Evolutionary conservation across 495 filamentous ascomycete genomes (phyloP).

Genomic region (Antarctomyces pellizariae): DNA sequence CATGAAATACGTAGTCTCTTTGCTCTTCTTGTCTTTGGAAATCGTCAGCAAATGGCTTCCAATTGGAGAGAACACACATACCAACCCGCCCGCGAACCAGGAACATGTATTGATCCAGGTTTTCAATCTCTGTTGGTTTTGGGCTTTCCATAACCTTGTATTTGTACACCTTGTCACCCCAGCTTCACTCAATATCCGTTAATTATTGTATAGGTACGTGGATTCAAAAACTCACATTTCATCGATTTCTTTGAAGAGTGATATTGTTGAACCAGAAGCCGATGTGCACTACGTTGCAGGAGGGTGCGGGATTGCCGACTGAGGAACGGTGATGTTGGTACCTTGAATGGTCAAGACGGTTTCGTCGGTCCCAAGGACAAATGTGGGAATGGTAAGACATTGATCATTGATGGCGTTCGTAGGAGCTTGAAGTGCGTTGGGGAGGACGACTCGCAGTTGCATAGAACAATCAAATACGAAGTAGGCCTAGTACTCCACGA

Average conservation of each 20-base stretch:
- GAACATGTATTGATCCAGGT: conserved; percentile 60
- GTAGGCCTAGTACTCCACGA: too few relatives aligned
- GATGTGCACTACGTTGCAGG: too few relatives aligned
- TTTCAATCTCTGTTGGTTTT: conserved; percentile 32
- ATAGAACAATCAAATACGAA: too few relatives aligned
- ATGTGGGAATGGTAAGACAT: too few relatives aligned
- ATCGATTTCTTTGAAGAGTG: conserved; percentile 72
- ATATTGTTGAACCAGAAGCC: too few relatives aligned
- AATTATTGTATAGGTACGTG: not conserved
- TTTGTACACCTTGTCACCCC: conserved; percentile 51
- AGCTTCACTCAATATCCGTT: conserved; percentile 10
- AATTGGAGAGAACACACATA: conserved; percentile 2
- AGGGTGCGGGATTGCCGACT: too few relatives aligned
- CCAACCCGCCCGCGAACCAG: conserved; percentile 29
- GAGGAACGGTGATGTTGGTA: too few relatives aligned
- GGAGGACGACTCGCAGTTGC: too few relatives aligned
- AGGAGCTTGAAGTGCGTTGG: too few relatives aligned
- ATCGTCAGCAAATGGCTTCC: conserved; percentile 1
- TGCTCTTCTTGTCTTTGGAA: conserved; percentile 4
- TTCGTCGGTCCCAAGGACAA: too few relatives aligned
- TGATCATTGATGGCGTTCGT: too few relatives aligned
- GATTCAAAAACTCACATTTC: conserved; percentile 22
- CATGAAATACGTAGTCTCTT: conserved; percentile 3
- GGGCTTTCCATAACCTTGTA: conserved; percentile 55
- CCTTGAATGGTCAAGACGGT: too few relatives aligned